Percentiles rank a stretch among this genome's conserved stretches.
Conservation (phyloP, 208 protist species). For the Novymonas esmeraldas region DNA sequence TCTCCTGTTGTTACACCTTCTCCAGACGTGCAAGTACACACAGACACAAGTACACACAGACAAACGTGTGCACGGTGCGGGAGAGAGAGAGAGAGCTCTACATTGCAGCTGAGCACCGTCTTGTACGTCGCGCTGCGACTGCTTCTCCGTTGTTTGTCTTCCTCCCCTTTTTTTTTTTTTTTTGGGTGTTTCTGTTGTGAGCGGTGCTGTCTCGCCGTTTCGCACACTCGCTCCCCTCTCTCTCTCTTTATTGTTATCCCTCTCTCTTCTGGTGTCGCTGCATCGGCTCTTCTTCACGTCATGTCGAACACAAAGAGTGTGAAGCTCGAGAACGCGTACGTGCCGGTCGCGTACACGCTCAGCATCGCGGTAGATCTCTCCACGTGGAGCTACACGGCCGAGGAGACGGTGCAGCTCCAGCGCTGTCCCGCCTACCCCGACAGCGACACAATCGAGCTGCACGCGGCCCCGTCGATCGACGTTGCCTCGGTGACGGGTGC, state of each 20-base stretch:
- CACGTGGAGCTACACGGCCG: constrained; percentile 73
- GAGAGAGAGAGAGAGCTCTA: no score
- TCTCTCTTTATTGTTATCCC: neutral
- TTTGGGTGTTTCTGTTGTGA: neutral
- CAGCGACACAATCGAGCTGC: constrained; percentile 59
- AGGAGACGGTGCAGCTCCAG: constrained; percentile 67
- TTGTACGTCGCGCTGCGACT: no score
- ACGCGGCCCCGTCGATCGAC: constrained; percentile 63
- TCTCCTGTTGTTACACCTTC: no score
- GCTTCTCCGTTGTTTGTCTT: no score
- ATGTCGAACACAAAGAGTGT: constrained; percentile 32
- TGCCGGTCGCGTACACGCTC: constrained; percentile 71
- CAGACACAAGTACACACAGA: no score
- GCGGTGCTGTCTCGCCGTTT: no score
- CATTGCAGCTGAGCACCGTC: no score
- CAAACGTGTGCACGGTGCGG: no score
- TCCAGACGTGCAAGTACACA: no score
- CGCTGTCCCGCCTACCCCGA: constrained; percentile 32
- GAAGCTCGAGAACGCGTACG: constrained; percentile 79
- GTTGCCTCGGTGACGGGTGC: constrained; percentile 58
- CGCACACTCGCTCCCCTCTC: neutral
- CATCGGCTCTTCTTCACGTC: no score
- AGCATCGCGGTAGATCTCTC: constrained; percentile 65
- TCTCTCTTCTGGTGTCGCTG: no score
- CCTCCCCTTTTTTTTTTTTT: neutral